Percentiles rank a stretch among this genome's conserved stretches.
phyloP scores from a whole-genome alignment of 495 filamentous ascomycete species.

The Tuber umbilicatum region DNA sequence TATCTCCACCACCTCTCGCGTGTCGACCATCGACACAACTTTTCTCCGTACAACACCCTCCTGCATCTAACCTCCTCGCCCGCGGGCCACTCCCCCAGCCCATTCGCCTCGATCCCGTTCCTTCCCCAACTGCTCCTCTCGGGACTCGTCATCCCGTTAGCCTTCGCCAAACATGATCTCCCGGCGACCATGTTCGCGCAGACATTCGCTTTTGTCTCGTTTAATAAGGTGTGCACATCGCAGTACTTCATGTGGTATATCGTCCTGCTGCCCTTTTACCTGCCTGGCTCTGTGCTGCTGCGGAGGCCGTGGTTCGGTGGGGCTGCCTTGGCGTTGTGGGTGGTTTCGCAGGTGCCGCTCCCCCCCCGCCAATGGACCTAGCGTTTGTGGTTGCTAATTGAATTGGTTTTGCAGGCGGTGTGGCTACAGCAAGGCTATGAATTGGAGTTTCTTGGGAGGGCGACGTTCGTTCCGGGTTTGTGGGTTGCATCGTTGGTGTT shows the following conservation, averaged over 20 bases:
- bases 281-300: conserved; percentile 70
- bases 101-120: conserved; percentile 76
- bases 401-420: conserved; percentile 50
- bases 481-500: conserved; percentile 70
- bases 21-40: conserved; percentile 96
- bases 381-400: not conserved
- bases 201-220: conserved; percentile 93
- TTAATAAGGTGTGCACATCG: conserved; percentile 97
- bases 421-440: conserved; percentile 88
- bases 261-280: conserved; percentile 83
- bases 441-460: conserved; percentile 81
- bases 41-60: conserved; percentile 88
- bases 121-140: conserved; percentile 76
- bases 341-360: conserved; percentile 46
- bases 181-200: conserved; percentile 92
- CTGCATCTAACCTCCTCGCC: conserved; percentile 73
- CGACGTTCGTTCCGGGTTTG: conserved; percentile 76
- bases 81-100: conserved; percentile 42
- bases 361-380: not conserved
- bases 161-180: conserved; percentile 74
- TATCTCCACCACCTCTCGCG: conserved; percentile 88
- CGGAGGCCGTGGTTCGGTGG: conserved; percentile 54
- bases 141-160: conserved; percentile 66
- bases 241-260: conserved; percentile 99
- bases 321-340: conserved; percentile 60